Conservation (phyloP, 2,329 filamentous ascomycete genomes). For the Neobulgaria alba region DNA sequence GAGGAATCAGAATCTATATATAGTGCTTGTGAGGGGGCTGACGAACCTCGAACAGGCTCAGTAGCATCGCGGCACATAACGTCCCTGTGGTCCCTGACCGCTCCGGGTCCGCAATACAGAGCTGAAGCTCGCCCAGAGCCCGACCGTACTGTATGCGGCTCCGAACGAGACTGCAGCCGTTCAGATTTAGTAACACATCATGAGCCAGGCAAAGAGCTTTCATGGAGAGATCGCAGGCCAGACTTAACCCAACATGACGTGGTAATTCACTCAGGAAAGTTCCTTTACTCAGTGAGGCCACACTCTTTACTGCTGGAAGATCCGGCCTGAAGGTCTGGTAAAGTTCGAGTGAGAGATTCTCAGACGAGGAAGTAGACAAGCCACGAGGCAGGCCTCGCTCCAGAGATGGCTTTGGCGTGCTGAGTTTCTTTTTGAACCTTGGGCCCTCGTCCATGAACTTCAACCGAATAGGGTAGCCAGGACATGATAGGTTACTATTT, state of each 20-base stretch:
- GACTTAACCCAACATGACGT: background rate
- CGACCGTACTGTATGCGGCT: conserved; percentile 1
- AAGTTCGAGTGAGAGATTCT: conserved; percentile 1
- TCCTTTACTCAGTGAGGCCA: background rate
- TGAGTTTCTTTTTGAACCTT: background rate
- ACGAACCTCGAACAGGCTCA: background rate
- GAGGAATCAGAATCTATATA: background rate
- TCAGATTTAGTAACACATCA: background rate
- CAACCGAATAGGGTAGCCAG: background rate
- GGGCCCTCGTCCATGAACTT: conserved; percentile 1
- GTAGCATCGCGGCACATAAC: conserved; percentile 1
- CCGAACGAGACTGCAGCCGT: background rate
- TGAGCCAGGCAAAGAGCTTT: conserved; percentile 1
- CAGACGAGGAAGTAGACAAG: background rate
- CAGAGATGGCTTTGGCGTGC: background rate
- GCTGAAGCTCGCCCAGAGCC: background rate
- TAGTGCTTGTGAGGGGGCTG: background rate
- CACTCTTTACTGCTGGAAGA: conserved; percentile 1
- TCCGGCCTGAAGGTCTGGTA: background rate
- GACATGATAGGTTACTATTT: background rate
- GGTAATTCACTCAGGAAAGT: background rate
- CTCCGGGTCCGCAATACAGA: background rate
- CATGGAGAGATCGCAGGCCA: conserved; percentile 1
- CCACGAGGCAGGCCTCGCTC: background rate
- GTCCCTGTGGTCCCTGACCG: background rate